Base-by-base conservation (phyloP, 345 rosid species). In the Pistacia integerrima region DNA sequence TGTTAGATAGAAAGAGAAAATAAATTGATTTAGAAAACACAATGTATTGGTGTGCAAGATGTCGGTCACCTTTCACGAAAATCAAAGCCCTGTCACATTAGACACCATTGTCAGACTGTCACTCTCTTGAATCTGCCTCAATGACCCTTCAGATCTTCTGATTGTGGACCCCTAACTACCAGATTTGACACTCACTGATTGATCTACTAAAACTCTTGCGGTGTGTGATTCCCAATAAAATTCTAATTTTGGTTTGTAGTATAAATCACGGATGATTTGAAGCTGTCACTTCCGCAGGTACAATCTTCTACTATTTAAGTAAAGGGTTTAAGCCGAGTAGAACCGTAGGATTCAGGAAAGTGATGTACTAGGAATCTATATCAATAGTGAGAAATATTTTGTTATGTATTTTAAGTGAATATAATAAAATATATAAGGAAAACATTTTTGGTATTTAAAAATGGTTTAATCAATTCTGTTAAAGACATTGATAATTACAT, bases 1-100 rank as follows among this genome's bases (percentile, higher is more conserved):
- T 25, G 5, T 13, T 1, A 7, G 46, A 41, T 38, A 41, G 46
- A 41, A 41, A 41, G 46, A 41, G 9, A 54, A 12, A 14, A 51
- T 11, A 25, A 25, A 0, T 14, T 2, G 18, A 17, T 13, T 54
- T 54, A 54, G 57, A 54, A 13, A 13, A 54, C 57, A 54, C 57
- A 54, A 5, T 41, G 46, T 7, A 8, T 30, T 67, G 72, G 60
- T 69, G 58, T 49, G 69, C 33, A 12, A 7, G n/a, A 73, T 72
- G 80, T 75, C 74, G 62, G 82, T 72, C 8, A 68, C 57, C 80
- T 82, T 82, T 79, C 82, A 68, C 82, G 78, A 55, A 41, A 28
- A 58, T 82, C 80, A 62, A 79, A 51, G 74, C 49, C 51, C 36
- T 56, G 79, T 78, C 62, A 67, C 61, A 67, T 61, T 72, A 76